These are phyloP conservation scores for Vanrija sp. DNA, from an alignment of 1,284 basidiomycete species.

Conservation along the genomic window DNA sequence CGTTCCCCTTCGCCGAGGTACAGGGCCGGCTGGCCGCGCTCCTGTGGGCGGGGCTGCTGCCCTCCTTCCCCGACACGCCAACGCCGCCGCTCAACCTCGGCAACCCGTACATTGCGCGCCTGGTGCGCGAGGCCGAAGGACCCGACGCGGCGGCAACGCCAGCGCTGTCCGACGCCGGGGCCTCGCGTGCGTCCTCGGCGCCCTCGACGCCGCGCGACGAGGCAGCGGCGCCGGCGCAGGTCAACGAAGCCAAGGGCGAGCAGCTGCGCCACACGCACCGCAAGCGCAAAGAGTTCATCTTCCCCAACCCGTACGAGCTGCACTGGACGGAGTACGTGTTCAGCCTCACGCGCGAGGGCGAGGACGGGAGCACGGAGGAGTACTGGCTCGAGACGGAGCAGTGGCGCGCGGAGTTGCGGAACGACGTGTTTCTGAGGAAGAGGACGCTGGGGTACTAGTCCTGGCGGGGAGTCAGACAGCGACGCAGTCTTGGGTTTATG, in stretches of 20 bases:
- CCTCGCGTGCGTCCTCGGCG: background rate
- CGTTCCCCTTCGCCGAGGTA: background rate
- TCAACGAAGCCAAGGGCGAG: background rate
- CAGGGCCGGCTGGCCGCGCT: constrained; percentile 14
- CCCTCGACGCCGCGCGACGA: background rate
- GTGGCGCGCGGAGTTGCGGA: constrained; percentile 27
- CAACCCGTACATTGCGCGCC: constrained; percentile 23
- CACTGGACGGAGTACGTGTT: constrained; percentile 36
- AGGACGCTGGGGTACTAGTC: constrained; percentile 33
- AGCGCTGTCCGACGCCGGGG: too few species aligned
- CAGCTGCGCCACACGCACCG: constrained; percentile 5
- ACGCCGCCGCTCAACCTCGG: constrained; percentile 24
- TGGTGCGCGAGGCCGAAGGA: too few species aligned
- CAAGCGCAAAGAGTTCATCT: constrained; percentile 30
- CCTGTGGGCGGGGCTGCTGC: constrained; percentile 36
- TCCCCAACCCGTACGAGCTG: constrained; percentile 41
- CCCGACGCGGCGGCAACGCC: too few species aligned
- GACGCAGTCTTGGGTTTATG: too few species aligned
- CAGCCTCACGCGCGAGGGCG: constrained; percentile 28
- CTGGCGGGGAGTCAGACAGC: too few species aligned
- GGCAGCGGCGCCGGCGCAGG: background rate
- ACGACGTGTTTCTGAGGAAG: constrained; percentile 28
- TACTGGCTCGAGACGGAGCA: constrained; percentile 25
- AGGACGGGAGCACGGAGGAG: constrained; percentile 12
- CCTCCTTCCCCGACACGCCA: constrained; percentile 23